Evolutionary conservation across 306 rosid genomes (phyloP).

Genomic region (Malus sylvestris): DNA sequence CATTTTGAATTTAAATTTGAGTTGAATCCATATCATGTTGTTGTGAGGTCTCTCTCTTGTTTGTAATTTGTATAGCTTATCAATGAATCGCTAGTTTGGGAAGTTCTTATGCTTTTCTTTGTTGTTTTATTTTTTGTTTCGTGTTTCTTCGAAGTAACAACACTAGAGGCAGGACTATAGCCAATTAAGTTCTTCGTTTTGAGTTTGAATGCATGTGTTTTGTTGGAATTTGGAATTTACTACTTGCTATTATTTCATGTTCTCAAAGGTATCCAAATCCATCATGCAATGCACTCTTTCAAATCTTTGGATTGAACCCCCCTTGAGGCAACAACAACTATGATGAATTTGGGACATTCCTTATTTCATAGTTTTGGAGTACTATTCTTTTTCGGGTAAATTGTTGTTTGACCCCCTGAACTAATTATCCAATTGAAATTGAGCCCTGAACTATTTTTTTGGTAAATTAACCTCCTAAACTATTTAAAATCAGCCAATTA

Average conservation of each 20-base stretch:
- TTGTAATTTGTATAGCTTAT: slow-evolving; percentile 21
- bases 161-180: too few species aligned
- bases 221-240: background rate
- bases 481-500: too few species aligned
- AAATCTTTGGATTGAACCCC: background rate
- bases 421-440: too few species aligned
- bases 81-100: slow-evolving; percentile 6
- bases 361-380: background rate
- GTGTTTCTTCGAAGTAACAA: background rate
- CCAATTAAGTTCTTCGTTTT: too few species aligned
- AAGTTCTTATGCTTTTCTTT: background rate
- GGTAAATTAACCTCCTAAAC: too few species aligned
- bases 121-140: background rate
- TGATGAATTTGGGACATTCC: background rate
- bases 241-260: background rate
- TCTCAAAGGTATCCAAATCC: background rate
- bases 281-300: background rate
- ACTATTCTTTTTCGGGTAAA: too few species aligned
- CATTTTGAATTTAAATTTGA: background rate
- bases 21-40: background rate
- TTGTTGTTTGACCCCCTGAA: too few species aligned
- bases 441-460: too few species aligned
- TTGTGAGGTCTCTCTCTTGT: background rate
- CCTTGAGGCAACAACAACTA: background rate
- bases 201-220: background rate